Evolutionary conservation across 1,284 basidiomycete species (phyloP), one percentile per base, ranked within the genome.

Genomic region (Xerocomus tenax): DNA sequence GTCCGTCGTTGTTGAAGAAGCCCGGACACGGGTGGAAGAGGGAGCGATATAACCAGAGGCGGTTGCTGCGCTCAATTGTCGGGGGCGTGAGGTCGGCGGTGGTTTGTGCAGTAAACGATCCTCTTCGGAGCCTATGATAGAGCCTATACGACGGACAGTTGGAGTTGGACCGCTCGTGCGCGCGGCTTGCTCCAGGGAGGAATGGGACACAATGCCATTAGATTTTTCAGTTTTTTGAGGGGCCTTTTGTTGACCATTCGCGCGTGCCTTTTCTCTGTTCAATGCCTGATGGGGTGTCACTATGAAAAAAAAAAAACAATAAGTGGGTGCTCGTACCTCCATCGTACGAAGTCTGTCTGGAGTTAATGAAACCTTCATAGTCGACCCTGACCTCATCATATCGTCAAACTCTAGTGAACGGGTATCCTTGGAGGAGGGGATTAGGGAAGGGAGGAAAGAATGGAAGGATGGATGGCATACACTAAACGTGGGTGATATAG

Each of bases 291-390:
- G 38, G 57, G 61, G 62, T 58, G 61, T 48, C 42, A 41, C 21
- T 59, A 58, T 45, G 53, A 58, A 49, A 51, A 45, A 49, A 51
- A 45, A 43, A 48, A 21, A 51, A 48, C 54, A 51, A 43, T 21
- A 19, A 52, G 45, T 62, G 54, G 67, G 61, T 63, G 66, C 67
- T 64, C 54, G 58, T 69, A 92, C 92, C 75, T 94, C 91, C 78
- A 93, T 92, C 35, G 82, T 88, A 67, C 83, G 87, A 50, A 96
- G 73, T 47, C 92, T 77, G 71, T 94, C 87, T 50, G 94, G 94
- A 25, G 94, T 98, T 53, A 97, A 75, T 43, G 91, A 95, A 60
- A 98, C 85, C 67, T 93, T 95, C 84, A 94, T 88, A 8, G 92
- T 95, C 48, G 85, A 75, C 49, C 84, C 82, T 52, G 87, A 91